Evolutionary conservation across 2,329 filamentous ascomycete species (phyloP), one percentile per base, ranked within the genome.

Genomic region (Cordyceps tenuipes): DNA sequence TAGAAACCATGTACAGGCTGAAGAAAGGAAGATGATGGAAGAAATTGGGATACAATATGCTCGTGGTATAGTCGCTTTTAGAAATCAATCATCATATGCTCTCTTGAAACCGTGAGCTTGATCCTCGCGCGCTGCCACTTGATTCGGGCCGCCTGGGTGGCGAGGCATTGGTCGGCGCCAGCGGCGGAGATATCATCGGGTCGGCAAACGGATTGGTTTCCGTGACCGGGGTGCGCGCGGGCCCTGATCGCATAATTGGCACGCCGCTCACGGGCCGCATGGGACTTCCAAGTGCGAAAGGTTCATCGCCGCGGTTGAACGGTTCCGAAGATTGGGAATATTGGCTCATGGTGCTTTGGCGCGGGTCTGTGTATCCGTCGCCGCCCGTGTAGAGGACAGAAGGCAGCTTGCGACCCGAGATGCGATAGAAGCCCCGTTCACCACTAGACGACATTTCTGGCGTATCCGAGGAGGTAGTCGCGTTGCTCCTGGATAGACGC

Each of bases 341-440:
- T 39, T 75, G 77, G 65, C 80, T 84, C 65, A 78, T 71, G 52
- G 75, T 69, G 64, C 71, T 76, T 56, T 71, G 69, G 5, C 72
- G 70, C 9, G 75, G 77, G 61, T 83, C 82, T 21, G 78, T 77
- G 70, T 84, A 87, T 1, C 85, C 85, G 67, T 87, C 84, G 6
- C 84, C 85, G 15, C 85, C 84, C 51, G 76, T 77, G 61, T 83
- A 77, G 43, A 88, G 71, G 10, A 87, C 84, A 2, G 85, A 84
- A 3, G 82, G 81, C 60, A 88, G 69, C 66, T 87, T 88, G 66
- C 80, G 79, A 62, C 85, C 85, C 6, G 85, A 85, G 2, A 88
- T 80, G 34, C 84, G 81, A 63, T 86, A 82, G 68, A 88, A 88
- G 0, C 84, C 82, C 62, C 77, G 75, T 67, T 87, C 83, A 31